A percentile compares a stretch with the other conserved stretches of the same genome.
These are phyloP conservation scores for Ophiognomonia clavigignenti-juglandacearum DNA, from an alignment of 2,329 filamentous ascomycete species.

Conservation along the genomic window DNA sequence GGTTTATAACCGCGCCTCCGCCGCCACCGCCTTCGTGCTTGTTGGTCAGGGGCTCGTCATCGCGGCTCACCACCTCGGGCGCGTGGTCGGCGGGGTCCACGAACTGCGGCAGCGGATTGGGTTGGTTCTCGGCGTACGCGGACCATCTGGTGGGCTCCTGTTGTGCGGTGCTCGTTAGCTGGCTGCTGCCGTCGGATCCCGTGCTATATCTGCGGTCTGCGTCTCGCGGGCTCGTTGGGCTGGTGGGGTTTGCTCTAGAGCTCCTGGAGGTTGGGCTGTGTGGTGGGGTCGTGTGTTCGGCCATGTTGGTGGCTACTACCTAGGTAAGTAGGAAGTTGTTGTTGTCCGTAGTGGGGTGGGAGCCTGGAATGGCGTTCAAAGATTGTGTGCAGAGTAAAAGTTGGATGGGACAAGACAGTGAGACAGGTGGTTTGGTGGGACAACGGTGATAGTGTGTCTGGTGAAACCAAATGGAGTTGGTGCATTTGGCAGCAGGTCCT, in stretches of 20 bases:
- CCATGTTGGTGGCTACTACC: neutral
- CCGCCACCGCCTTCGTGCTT: neutral
- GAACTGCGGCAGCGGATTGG: slow-evolving; percentile 10
- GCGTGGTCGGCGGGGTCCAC: neutral
- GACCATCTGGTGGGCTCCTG: neutral
- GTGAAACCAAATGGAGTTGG: neutral
- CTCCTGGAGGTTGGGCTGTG: too few species aligned
- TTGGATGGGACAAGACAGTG: neutral
- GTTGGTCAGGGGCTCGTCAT: neutral
- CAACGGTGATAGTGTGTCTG: neutral
- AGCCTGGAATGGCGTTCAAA: too few species aligned
- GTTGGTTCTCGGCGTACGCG: slow-evolving; percentile 9
- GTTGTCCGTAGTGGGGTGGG: too few species aligned
- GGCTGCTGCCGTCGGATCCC: neutral
- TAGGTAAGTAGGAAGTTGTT: neutral
- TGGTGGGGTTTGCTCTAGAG: too few species aligned
- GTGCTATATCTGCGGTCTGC: neutral
- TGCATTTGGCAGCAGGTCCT: too few species aligned
- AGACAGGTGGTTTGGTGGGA: neutral
- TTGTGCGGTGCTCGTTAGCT: neutral
- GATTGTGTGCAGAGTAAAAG: neutral
- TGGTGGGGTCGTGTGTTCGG: too few species aligned
- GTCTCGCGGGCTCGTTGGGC: too few species aligned
- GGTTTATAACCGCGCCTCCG: neutral
- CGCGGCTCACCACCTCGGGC: slow-evolving; percentile 1